Base-by-base conservation (phyloP, 805 yeast species). In the Ogataea philodendri region DNA sequence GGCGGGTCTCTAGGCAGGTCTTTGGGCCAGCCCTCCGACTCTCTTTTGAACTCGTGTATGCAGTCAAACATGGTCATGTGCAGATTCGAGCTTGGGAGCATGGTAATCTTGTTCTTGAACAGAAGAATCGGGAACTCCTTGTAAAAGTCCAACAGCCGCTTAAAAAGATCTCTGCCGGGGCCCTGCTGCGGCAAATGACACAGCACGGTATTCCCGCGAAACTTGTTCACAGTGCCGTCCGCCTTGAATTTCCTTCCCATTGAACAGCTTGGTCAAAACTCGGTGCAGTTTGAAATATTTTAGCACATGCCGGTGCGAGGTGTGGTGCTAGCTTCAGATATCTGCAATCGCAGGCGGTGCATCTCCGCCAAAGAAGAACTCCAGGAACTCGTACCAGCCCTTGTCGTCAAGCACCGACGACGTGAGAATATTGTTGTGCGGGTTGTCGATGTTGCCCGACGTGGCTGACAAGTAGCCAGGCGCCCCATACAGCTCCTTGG, bases 301-400 rank as follows among this genome's bases (percentile, higher is more conserved):
- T n/a, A n/a, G n/a, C n/a, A n/a, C n/a, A n/a, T n/a, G n/a, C n/a
- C 10, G 31, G 37, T 19, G 22, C 22, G 31, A 26, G 30, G 31
- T 25, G 30, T 16, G 20, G 10, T 18, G 26, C n/a, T 9, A 21
- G 15, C 5, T 22, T 11, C 20, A 15, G 28, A 18, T 26, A 1
- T 10, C 29, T 9, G 29, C 15, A 9, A n/a, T n/a, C 7, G 29
- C 6, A 14, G 7, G 10, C 9, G 19, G 10, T 9, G 26, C 6
- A 11, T 26, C 37, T 3, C 32, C 40, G 5, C 52, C 52, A 22
- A 51, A 51, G 26, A 51, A 53, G 35, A 51, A 53, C n/a, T 45
- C 50, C 26, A 53, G 33, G 33, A 53, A 53, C 19, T 52, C 55
- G 18, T 41, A 37, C 58, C 58, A 53, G 2, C 58, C 58, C n/a